phyloP scores from a whole-genome alignment of 2,329 filamentous ascomycete genomes.

The Alternaria sp. region DNA sequence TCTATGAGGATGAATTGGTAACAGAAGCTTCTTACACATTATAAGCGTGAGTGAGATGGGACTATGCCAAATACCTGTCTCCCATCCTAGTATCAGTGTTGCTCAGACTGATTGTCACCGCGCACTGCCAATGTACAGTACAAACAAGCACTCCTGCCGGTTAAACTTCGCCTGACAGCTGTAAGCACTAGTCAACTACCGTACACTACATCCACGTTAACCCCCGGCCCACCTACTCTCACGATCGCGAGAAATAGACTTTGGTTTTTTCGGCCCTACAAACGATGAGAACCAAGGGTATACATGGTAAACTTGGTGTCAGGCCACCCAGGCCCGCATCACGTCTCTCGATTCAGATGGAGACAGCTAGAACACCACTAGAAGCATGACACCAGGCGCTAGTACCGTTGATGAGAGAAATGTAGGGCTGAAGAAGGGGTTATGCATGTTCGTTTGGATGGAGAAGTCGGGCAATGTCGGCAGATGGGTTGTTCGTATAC shows the following conservation, averaged over 20 bases:
- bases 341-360: not conserved
- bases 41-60: no score
- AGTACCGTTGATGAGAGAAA: not conserved
- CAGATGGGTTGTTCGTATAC: not conserved
- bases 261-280: not conserved
- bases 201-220: not conserved
- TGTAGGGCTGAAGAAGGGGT: not conserved
- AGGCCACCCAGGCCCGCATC: not conserved
- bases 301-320: not conserved
- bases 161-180: not conserved
- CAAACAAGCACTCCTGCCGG: not conserved
- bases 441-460: not conserved
- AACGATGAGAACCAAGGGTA: not conserved
- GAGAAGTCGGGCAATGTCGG: not conserved
- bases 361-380: not conserved
- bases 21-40: no score
- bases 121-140: not conserved
- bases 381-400: not conserved
- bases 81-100: no score
- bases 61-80: not conserved
- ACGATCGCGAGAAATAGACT: not conserved
- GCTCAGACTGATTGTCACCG: no score
- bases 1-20: not conserved
- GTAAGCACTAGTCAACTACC: not conserved
- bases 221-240: not conserved